These are phyloP conservation scores for Penicillium sp. DNA, from an alignment of 2,329 filamentous ascomycete species.

Conservation along the genomic window DNA sequence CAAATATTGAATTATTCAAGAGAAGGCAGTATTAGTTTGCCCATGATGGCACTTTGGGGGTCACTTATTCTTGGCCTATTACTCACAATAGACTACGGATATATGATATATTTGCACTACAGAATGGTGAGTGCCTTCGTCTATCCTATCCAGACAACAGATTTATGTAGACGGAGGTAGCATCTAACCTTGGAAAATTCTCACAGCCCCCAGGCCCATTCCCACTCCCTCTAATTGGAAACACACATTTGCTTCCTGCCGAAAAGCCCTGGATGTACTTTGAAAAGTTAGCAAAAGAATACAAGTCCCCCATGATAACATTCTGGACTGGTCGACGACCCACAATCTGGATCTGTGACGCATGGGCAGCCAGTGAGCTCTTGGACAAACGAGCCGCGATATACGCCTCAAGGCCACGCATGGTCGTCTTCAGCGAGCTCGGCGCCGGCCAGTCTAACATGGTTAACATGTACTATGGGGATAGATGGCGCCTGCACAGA, in stretches of 20 bases:
- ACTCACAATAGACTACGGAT: constrained; percentile 23
- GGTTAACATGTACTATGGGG: constrained; percentile 47
- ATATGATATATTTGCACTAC: constrained; percentile 26
- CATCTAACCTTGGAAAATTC: background rate
- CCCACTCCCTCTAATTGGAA: constrained; percentile 57
- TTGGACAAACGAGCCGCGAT: constrained; percentile 35
- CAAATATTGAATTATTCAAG: background rate
- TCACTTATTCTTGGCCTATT: background rate
- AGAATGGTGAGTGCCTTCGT: constrained; percentile 23
- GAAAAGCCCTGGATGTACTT: constrained; percentile 61
- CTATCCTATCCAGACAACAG: background rate
- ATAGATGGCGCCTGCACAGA: constrained; percentile 44
- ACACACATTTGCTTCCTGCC: constrained; percentile 55
- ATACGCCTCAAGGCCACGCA: constrained; percentile 31
- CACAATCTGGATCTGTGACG: constrained; percentile 31
- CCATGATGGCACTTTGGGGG: background rate
- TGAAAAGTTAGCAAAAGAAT: constrained; percentile 52
- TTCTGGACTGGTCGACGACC: constrained; percentile 54
- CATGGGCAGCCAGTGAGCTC: constrained; percentile 30
- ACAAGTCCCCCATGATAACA: constrained; percentile 52
- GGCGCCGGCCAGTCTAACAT: constrained; percentile 32
- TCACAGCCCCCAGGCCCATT: constrained; percentile 57
- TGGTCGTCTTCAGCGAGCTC: constrained; percentile 34
- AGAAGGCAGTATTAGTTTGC: background rate
- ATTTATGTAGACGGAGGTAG: background rate